These are phyloP conservation scores for Fagopyrum esculentum DNA, from an alignment of 148 eudicot species.

Conservation along the genomic window DNA sequence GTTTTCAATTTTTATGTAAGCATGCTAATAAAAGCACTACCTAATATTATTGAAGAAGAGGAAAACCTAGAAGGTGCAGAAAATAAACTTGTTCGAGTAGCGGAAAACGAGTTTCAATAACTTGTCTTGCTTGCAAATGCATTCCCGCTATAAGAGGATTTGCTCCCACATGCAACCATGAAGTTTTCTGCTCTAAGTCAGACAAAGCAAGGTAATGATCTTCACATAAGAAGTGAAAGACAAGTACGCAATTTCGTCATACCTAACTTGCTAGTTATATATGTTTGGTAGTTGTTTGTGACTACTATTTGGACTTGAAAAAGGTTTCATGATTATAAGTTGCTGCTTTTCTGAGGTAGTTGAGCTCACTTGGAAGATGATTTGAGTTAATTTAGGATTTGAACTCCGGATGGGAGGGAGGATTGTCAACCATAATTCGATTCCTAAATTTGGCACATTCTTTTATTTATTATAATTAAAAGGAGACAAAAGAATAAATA, in stretches of 20 bases:
- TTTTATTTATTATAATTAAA: no score
- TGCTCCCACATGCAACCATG: slow-evolving; percentile 90
- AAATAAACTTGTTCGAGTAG: slow-evolving; percentile 81
- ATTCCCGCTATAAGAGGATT: slow-evolving; percentile 77
- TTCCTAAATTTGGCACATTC: no score
- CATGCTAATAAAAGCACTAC: slow-evolving; percentile 90
- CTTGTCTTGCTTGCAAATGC: slow-evolving; percentile 96
- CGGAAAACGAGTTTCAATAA: slow-evolving; percentile 87
- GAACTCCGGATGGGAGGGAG: no score
- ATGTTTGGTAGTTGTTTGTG: no score
- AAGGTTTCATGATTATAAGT: no score
- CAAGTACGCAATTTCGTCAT: slow-evolving; percentile 73
- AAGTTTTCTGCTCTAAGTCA: slow-evolving; percentile 55
- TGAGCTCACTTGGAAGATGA: no score
- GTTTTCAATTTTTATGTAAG: slow-evolving; percentile 66
- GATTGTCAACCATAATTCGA: no score
- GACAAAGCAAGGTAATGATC: slow-evolving; percentile 52
- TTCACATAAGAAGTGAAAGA: slow-evolving; percentile 43
- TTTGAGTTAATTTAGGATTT: no score
- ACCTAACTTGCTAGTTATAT: no score
- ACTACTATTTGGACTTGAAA: no score
- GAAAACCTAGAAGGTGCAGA: slow-evolving; percentile 62
- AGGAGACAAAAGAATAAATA: no score
- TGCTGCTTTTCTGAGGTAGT: no score
- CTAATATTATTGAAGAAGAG: slow-evolving; percentile 82